A percentile compares a stretch with the other conserved stretches of the same genome.
Conservation (phyloP, 306 rosid species). For the Medicago lupulina region DNA sequence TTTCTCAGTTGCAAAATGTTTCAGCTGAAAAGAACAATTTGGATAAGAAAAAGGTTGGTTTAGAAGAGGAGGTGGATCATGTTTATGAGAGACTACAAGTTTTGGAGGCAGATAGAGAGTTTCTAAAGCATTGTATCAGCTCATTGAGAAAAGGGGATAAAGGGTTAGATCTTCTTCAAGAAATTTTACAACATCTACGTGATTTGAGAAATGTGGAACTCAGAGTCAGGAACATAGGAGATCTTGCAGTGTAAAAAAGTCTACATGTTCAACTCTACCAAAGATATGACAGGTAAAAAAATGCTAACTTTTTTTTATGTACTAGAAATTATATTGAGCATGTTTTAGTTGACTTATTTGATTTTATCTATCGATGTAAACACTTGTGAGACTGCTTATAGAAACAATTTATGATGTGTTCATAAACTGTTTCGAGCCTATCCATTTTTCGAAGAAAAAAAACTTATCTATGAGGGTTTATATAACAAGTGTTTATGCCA, state of each 20-base stretch:
- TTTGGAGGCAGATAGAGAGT: slow-evolving; percentile 90
- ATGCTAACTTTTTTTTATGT: slow-evolving; percentile 7
- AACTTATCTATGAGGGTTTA: neutral
- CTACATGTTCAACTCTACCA: slow-evolving; percentile 25
- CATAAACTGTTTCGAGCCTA: neutral
- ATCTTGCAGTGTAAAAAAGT: slow-evolving; percentile 49
- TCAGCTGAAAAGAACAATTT: slow-evolving; percentile 47
- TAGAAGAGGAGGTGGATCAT: slow-evolving; percentile 68
- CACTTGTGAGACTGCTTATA: neutral
- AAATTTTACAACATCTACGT: slow-evolving; percentile 93
- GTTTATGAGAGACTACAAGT: slow-evolving; percentile 90
- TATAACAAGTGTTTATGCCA: neutral
- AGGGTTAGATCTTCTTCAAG: slow-evolving; percentile 83
- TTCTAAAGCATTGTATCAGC: slow-evolving; percentile 85
- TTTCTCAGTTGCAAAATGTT: slow-evolving; percentile 41
- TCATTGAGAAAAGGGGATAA: slow-evolving; percentile 94
- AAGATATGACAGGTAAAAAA: slow-evolving; percentile 53
- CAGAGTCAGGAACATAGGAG: slow-evolving; percentile 62
- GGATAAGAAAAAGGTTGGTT: slow-evolving; percentile 53
- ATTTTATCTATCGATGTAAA: neutral
- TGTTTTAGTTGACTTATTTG: neutral
- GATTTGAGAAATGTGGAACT: slow-evolving; percentile 86
- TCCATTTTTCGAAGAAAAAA: neutral
- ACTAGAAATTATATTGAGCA: neutral
- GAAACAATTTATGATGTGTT: neutral